These are phyloP conservation scores for Podospora conica DNA, from an alignment of 495 filamentous ascomycete species.

Conservation along the genomic window DNA sequence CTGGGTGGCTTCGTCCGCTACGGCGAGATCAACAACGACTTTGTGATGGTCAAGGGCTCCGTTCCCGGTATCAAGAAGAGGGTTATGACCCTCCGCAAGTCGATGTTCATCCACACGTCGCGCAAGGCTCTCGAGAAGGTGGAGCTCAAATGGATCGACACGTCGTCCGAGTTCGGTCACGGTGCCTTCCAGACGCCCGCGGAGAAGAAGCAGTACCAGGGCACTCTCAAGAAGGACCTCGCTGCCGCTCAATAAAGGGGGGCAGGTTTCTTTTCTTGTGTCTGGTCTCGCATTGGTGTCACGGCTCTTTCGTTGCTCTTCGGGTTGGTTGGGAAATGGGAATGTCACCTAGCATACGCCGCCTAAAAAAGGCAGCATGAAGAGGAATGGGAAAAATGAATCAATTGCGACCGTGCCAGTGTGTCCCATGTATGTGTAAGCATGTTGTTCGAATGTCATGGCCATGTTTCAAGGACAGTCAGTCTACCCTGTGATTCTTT, in stretches of 20 bases:
- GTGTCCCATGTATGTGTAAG: not conserved
- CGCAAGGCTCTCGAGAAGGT: slow-evolving; percentile 96
- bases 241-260: slow-evolving; percentile 57
- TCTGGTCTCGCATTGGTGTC: slow-evolving; percentile 45
- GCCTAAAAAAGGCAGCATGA: slow-evolving; percentile 42
- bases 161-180: slow-evolving; percentile 99
- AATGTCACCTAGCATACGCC: slow-evolving; percentile 35
- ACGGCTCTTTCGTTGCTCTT: slow-evolving; percentile 43
- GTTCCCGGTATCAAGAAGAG: slow-evolving; percentile 99
- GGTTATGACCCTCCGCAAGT: slow-evolving; percentile 98
- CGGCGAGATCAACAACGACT: slow-evolving; percentile 99
- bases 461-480: not conserved
- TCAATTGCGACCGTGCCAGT: slow-evolving; percentile 20
- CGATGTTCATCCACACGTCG: slow-evolving; percentile 95
- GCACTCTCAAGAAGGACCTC: slow-evolving; percentile 99
- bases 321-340: slow-evolving; percentile 39
- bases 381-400: slow-evolving; percentile 37
- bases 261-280: slow-evolving; percentile 44
- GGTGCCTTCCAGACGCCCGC: slow-evolving; percentile 97
- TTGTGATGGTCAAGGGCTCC: slow-evolving; percentile 95
- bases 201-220: slow-evolving; percentile 93
- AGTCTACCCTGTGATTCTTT: not conserved
- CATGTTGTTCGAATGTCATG: not conserved
- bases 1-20: slow-evolving; percentile 99
- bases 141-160: slow-evolving; percentile 99